phyloP scores from a whole-genome alignment of 345 rosid species.

The Euphorbia peplus region DNA sequence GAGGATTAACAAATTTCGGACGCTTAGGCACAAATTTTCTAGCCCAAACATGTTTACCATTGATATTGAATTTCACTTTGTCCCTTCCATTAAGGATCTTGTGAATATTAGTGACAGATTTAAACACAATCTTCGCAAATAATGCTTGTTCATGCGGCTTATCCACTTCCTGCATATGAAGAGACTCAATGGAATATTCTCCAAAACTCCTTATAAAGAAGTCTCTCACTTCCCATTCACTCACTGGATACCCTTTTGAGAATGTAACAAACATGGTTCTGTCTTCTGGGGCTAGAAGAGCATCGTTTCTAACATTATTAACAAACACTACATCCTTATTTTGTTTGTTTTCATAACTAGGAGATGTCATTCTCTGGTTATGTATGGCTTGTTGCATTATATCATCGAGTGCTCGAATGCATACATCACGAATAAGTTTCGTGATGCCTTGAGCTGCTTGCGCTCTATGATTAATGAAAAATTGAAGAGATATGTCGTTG shows the following conservation, averaged over 20 bases:
- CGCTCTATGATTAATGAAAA: constrained; percentile 23
- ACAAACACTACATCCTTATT: too few relatives aligned
- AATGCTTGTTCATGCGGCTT: constrained; percentile 37
- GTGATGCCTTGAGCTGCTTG: constrained; percentile 28
- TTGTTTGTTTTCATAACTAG: background rate
- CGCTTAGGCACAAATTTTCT: constrained; percentile 50
- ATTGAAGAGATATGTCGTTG: constrained; percentile 30
- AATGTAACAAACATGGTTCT: constrained; percentile 66
- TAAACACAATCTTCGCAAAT: constrained; percentile 45
- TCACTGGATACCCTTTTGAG: constrained; percentile 57
- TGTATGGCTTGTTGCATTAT: constrained; percentile 36
- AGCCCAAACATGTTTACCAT: constrained; percentile 72
- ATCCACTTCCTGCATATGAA: constrained; percentile 56
- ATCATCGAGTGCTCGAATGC: constrained; percentile 36
- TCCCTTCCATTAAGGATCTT: constrained; percentile 29
- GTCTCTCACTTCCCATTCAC: constrained; percentile 46
- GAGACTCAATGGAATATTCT: constrained; percentile 42
- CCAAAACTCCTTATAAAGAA: constrained; percentile 38
- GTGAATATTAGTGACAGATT: constrained; percentile 21
- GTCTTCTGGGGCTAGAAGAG: constrained; percentile 26
- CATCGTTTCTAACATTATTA: too few relatives aligned
- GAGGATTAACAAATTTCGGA: background rate
- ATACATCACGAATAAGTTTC: constrained; percentile 27
- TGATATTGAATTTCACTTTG: constrained; percentile 53
- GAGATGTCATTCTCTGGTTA: background rate